Conservation (phyloP, 2,329 filamentous ascomycete genomes). For the Penicillium sp. region DNA sequence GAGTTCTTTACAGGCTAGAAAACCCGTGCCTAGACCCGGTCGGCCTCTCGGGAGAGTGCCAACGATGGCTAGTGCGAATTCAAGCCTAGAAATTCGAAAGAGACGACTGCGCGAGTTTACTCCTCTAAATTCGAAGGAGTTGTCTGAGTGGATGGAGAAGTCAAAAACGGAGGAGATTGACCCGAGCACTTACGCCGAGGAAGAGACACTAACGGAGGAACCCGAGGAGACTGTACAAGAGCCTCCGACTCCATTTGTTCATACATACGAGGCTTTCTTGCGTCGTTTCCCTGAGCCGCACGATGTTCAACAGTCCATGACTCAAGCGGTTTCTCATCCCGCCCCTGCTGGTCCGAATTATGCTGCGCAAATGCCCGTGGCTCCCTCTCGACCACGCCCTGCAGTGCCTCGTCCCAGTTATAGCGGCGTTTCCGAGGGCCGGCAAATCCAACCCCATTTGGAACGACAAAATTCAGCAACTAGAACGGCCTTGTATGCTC, state of each 20-base stretch:
- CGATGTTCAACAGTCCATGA: conserved; percentile 58
- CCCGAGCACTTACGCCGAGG: conserved; percentile 39
- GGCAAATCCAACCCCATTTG: conserved; percentile 45
- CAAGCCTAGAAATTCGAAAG: conserved; percentile 56
- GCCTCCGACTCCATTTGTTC: conserved; percentile 56
- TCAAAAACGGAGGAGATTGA: conserved; percentile 65
- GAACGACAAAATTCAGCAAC: conserved; percentile 47
- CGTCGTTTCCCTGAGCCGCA: conserved; percentile 74
- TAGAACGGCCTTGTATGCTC: conserved; percentile 45
- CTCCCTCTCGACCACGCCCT: conserved; percentile 64
- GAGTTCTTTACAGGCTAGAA: conserved; percentile 44
- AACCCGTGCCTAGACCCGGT: conserved; percentile 39
- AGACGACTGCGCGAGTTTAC: conserved; percentile 60
- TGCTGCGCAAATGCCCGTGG: conserved; percentile 54
- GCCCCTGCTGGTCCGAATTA: conserved; percentile 34
- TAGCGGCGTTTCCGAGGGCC: conserved; percentile 71
- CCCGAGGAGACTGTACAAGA: conserved; percentile 48
- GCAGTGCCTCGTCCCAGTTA: conserved; percentile 71
- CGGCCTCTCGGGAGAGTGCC: conserved; percentile 54
- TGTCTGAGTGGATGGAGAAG: conserved; percentile 75
- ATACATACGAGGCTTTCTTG: conserved; percentile 79
- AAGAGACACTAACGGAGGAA: conserved; percentile 42
- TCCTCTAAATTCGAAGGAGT: conserved; percentile 76
- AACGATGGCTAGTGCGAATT: conserved; percentile 51
- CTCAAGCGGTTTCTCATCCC: conserved; percentile 39